Conservation (phyloP, 495 filamentous ascomycete species). For the Aspergillus leporis region DNA sequence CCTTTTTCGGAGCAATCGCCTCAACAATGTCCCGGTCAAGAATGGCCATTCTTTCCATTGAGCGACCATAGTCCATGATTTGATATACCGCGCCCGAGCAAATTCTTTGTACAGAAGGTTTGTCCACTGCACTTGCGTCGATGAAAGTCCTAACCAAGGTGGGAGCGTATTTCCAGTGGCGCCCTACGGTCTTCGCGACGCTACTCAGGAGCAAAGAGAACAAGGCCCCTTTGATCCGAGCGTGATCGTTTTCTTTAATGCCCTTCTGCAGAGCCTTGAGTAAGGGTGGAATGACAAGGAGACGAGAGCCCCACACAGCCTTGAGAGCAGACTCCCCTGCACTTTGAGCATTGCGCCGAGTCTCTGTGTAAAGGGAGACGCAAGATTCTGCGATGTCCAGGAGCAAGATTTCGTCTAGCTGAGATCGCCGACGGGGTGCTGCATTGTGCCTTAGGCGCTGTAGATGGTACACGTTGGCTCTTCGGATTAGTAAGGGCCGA, state of each 20-base stretch:
- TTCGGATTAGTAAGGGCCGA: constrained; percentile 79
- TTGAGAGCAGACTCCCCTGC: constrained; percentile 95
- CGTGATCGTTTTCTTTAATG: constrained; percentile 78
- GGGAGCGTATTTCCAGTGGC: constrained; percentile 92
- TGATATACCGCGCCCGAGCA: constrained; percentile 78
- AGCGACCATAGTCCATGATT: constrained; percentile 87
- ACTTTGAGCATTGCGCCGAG: constrained; percentile 86
- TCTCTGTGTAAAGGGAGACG: constrained; percentile 93
- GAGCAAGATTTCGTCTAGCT: constrained; percentile 79
- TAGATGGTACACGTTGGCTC: constrained; percentile 91
- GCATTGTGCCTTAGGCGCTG: constrained; percentile 93
- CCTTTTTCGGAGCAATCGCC: constrained; percentile 69
- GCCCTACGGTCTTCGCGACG: constrained; percentile 79
- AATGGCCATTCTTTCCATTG: constrained; percentile 82
- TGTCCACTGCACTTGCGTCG: constrained; percentile 84
- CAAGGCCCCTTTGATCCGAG: constrained; percentile 90
- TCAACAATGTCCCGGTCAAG: constrained; percentile 72
- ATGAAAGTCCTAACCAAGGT: constrained; percentile 85
- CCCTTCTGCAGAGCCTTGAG: constrained; percentile 77
- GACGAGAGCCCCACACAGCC: constrained; percentile 78
- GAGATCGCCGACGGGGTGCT: constrained; percentile 77
- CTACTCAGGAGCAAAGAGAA: constrained; percentile 88
- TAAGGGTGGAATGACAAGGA: constrained; percentile 84
- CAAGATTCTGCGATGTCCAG: constrained; percentile 88
- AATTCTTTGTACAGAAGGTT: constrained; percentile 89